Conservation (phyloP, 2,329 filamentous ascomycete genomes). For the Cladosporium halotolerans region DNA sequence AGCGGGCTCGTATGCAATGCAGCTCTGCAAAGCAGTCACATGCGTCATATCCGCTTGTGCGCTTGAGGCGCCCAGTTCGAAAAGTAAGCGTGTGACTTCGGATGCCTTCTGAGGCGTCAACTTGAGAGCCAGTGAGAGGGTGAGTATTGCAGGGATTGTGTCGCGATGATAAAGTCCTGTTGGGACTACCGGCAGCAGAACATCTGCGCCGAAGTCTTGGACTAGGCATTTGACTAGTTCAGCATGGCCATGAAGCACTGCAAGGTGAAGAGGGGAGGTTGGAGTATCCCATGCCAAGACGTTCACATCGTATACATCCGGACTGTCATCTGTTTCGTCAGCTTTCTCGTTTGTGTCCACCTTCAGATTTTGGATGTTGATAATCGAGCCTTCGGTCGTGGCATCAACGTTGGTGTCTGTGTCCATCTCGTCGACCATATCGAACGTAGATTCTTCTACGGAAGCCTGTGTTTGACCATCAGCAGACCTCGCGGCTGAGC, state of each 20-base stretch:
- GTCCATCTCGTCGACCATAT: constrained; percentile 42
- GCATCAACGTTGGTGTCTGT: constrained; percentile 30
- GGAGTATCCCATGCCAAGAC: constrained; percentile 73
- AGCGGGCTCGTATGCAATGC: constrained; percentile 48
- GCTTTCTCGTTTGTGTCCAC: constrained; percentile 36
- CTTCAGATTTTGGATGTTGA: constrained; percentile 42
- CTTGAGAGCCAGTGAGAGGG: constrained; percentile 60
- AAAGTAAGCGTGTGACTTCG: constrained; percentile 57
- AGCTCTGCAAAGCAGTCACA: constrained; percentile 61
- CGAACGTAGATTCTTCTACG: constrained; percentile 29
- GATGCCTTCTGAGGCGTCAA: constrained; percentile 59
- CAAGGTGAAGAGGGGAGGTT: constrained; percentile 69
- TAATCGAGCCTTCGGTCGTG: constrained; percentile 61
- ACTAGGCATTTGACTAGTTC: constrained; percentile 65
- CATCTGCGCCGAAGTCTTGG: constrained; percentile 66
- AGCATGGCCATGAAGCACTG: constrained; percentile 66
- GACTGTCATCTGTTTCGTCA: constrained; percentile 57
- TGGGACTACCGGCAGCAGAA: constrained; percentile 64
- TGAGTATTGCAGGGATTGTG: constrained; percentile 56
- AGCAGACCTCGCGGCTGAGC: neutral
- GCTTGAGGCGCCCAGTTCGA: constrained; percentile 65
- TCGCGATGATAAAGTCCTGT: too few relatives aligned
- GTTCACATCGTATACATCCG: constrained; percentile 75
- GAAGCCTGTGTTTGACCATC: neutral
- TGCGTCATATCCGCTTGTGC: constrained; percentile 64